phyloP scores from a whole-genome alignment of 192 early-diverging fungal species.

The Coemansia biformis region DNA sequence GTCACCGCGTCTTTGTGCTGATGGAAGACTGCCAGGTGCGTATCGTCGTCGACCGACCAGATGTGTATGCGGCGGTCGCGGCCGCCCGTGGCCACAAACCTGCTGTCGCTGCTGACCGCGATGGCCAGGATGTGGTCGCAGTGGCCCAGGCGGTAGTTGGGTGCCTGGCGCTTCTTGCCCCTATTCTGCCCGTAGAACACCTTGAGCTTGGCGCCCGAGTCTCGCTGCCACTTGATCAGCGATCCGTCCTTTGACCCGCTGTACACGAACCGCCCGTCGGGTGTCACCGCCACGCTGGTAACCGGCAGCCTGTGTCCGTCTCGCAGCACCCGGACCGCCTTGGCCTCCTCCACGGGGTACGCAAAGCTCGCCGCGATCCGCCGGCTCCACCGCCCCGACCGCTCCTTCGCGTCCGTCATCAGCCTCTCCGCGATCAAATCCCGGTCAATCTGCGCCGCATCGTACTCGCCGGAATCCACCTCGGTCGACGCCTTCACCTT shows the following conservation, averaged over 20 bases:
- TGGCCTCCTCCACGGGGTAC: slow-evolving; percentile 18
- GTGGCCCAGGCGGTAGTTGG: slow-evolving; percentile 62
- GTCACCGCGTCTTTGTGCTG: slow-evolving; percentile 92
- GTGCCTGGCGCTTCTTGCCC: slow-evolving; percentile 52
- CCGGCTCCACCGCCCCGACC: slow-evolving; percentile 29
- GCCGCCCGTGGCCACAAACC: slow-evolving; percentile 79
- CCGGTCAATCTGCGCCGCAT: slow-evolving; percentile 87
- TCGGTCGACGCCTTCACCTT: slow-evolving; percentile 58
- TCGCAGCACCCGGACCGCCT: slow-evolving; percentile 15
- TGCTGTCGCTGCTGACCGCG: slow-evolving; percentile 62
- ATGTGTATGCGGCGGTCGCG: slow-evolving; percentile 86
- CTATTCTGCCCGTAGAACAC: slow-evolving; percentile 62
- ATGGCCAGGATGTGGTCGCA: slow-evolving; percentile 69
- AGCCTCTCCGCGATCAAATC: slow-evolving; percentile 89
- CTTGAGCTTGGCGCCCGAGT: slow-evolving; percentile 62
- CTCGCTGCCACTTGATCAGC: slow-evolving; percentile 81
- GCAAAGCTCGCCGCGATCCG: slow-evolving; percentile 31
- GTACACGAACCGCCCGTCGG: slow-evolving; percentile 64
- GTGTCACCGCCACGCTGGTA: slow-evolving; percentile 72
- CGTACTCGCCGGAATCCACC: slow-evolving; percentile 67
- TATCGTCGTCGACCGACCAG: slow-evolving; percentile 79
- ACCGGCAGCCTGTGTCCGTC: slow-evolving; percentile 69
- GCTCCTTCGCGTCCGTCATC: slow-evolving; percentile 62
- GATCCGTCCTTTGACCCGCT: slow-evolving; percentile 88
- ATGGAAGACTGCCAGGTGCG: slow-evolving; percentile 65